Conservation (phyloP, 192 early-diverging fungal species). For the Backusella circina region DNA sequence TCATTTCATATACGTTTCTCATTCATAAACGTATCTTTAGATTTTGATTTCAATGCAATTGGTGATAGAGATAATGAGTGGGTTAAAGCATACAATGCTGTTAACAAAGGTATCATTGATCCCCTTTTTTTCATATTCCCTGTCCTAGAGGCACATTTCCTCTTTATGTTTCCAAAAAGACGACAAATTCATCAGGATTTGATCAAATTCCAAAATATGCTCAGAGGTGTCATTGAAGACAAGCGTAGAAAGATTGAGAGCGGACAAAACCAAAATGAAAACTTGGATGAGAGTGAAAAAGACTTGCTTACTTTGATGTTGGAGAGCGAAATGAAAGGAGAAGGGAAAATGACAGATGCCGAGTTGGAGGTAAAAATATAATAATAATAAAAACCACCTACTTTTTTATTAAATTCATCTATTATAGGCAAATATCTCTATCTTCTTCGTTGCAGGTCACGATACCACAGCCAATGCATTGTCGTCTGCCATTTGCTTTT, state of each 20-base stretch:
- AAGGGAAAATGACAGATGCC: background rate
- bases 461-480: conserved; percentile 58
- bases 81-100: background rate
- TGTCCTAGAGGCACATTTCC: background rate
- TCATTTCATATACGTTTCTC: background rate
- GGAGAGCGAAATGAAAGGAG: conserved; percentile 3
- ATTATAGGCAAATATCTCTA: conserved; percentile 12
- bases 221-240: background rate
- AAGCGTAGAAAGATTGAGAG: conserved; percentile 11
- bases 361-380: background rate
- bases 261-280: background rate
- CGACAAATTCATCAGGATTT: background rate
- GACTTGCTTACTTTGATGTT: conserved; percentile 27
- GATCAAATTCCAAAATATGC: background rate
- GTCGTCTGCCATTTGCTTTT: conserved; percentile 40
- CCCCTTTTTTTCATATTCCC: background rate
- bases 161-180: background rate
- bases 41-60: background rate
- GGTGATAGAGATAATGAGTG: background rate
- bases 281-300: background rate
- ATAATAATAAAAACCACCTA: too few relatives aligned
- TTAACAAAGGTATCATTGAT: background rate
- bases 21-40: background rate
- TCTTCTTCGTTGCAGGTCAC: conserved; percentile 57
- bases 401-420: too few relatives aligned